Conservation (phyloP, 805 yeast species). For the Sugiyamaella marilandica region DNA sequence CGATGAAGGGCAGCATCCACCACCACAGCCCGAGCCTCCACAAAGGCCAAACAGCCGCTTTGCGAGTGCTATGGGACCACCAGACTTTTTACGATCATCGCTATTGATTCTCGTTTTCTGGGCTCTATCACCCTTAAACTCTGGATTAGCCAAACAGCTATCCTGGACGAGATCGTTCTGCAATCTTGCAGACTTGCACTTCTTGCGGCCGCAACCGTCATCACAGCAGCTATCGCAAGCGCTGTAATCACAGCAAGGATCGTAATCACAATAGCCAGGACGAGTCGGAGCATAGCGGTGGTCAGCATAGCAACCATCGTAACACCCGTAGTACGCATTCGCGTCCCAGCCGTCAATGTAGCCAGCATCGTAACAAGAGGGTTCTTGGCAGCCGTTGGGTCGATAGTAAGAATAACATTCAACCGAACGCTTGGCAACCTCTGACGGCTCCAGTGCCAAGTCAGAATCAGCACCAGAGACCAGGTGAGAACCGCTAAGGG, state of each 20-base stretch:
- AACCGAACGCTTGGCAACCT: neutral
- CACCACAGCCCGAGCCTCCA: slow-evolving; percentile 2
- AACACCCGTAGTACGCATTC: slow-evolving; percentile 3
- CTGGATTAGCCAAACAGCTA: too few species aligned
- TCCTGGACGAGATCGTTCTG: neutral
- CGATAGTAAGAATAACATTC: neutral
- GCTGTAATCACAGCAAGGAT: neutral
- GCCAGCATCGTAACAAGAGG: neutral
- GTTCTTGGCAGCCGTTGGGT: neutral
- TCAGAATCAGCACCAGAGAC: neutral
- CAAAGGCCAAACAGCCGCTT: slow-evolving; percentile 10
- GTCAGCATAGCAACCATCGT: slow-evolving; percentile 2
- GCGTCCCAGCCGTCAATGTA: slow-evolving; percentile 3
- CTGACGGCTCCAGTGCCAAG: neutral
- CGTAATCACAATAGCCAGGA: neutral
- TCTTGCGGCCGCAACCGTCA: neutral
- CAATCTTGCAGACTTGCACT: neutral
- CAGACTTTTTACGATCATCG: neutral
- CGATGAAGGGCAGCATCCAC: neutral
- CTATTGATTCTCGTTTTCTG: too few species aligned
- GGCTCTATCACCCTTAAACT: too few species aligned
- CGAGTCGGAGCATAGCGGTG: neutral
- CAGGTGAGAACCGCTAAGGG: neutral
- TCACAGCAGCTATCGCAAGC: slow-evolving; percentile 5
- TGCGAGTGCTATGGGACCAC: neutral